phyloP scores from a whole-genome alignment of 176 grass and related monocot species.

The Chloris gayana region DNA sequence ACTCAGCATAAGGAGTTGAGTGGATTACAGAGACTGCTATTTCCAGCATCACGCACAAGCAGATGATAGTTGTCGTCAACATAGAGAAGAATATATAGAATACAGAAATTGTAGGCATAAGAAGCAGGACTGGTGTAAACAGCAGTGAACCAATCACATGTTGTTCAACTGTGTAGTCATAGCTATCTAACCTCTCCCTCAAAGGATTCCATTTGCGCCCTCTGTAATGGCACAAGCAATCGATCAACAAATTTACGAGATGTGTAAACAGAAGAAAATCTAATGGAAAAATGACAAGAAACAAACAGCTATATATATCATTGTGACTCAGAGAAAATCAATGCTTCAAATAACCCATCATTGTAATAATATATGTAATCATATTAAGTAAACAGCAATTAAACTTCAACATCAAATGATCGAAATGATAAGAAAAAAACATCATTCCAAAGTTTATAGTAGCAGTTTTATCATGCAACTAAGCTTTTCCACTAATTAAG shows the following conservation, averaged over 20 bases:
- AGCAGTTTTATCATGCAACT: not conserved
- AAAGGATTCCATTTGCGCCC: constrained; percentile 93
- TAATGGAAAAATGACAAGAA: constrained; percentile 22
- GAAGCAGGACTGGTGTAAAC: constrained; percentile 87
- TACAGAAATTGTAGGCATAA: constrained; percentile 80
- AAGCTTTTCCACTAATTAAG: not conserved
- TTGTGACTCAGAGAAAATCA: not conserved
- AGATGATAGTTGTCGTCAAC: constrained; percentile 65
- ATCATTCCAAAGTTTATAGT: not conserved
- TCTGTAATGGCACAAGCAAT: constrained; percentile 56
- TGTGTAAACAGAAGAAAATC: constrained; percentile 21
- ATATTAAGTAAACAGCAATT: not conserved
- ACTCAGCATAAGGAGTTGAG: constrained; percentile 70
- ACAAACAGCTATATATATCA: not conserved
- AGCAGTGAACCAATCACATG: constrained; percentile 93
- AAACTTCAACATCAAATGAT: not conserved
- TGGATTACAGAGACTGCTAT: constrained; percentile 65
- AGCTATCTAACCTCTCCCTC: constrained; percentile 84
- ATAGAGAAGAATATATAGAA: constrained; percentile 97
- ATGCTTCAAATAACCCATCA: not conserved
- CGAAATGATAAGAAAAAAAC: not conserved
- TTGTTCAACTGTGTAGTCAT: constrained; percentile 89
- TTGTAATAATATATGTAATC: not conserved
- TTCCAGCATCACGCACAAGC: constrained; percentile 63
- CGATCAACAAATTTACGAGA: constrained; percentile 17